Conservation (phyloP, 2,329 filamentous ascomycete species). For the Colletotrichum sp. region DNA sequence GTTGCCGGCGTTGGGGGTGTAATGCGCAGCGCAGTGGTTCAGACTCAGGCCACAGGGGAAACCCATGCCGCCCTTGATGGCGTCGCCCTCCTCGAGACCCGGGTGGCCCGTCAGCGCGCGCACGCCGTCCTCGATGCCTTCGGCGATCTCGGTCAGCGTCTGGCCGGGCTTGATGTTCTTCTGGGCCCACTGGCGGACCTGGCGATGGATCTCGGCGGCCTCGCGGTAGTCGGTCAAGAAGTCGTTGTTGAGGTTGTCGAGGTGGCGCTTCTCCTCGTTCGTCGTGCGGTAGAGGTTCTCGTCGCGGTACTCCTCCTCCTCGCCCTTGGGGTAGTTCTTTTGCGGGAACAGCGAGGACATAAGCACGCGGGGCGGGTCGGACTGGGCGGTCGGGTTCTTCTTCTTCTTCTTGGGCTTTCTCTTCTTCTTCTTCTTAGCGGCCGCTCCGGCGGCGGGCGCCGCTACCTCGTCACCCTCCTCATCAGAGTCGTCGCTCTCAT, state of each 20-base stretch:
- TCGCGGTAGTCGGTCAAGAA: slow-evolving; percentile 83
- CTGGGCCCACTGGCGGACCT: slow-evolving; percentile 84
- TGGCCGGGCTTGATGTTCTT: slow-evolving; percentile 83
- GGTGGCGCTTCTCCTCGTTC: slow-evolving; percentile 81
- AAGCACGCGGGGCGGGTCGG: slow-evolving; percentile 76
- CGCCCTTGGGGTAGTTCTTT: slow-evolving; percentile 75
- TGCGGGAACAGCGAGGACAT: slow-evolving; percentile 77
- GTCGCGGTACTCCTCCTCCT: slow-evolving; percentile 78
- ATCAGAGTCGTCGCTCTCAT: slow-evolving; percentile 56
- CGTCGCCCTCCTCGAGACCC: slow-evolving; percentile 80
- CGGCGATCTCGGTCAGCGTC: slow-evolving; percentile 80
- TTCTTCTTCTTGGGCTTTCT: slow-evolving; percentile 77
- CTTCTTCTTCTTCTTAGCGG: slow-evolving; percentile 79
- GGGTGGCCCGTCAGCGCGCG: slow-evolving; percentile 78
- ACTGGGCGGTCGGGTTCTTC: slow-evolving; percentile 70
- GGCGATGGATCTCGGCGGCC: slow-evolving; percentile 82
- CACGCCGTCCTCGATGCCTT: slow-evolving; percentile 84
- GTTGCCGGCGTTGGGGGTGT: slow-evolving; percentile 86
- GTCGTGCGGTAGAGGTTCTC: slow-evolving; percentile 83
- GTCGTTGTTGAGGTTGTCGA: slow-evolving; percentile 68
- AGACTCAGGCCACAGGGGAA: slow-evolving; percentile 86
- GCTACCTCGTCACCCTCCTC: slow-evolving; percentile 52
- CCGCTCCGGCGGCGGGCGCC: slow-evolving; percentile 38
- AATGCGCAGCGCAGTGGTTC: slow-evolving; percentile 87
- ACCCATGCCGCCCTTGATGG: slow-evolving; percentile 79